Percentiles rank a stretch among this genome's conserved stretches.
Evolutionary conservation across 2,329 filamentous ascomycete species (phyloP).

Genomic region (Ascochyta fabae): DNA sequence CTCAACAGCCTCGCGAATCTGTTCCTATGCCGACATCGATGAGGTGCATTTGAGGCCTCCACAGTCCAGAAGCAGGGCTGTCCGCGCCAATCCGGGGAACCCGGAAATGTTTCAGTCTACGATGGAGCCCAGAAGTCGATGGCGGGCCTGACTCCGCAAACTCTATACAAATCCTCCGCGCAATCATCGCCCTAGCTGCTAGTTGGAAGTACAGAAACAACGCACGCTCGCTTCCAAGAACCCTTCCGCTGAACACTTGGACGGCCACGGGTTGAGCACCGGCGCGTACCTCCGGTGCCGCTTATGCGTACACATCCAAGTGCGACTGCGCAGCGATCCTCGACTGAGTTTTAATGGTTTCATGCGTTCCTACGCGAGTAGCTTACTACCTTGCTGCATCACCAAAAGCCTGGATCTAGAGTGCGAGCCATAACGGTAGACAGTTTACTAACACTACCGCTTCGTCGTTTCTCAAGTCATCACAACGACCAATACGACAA

Average conservation of each 20-base stretch:
- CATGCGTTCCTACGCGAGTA: not conserved
- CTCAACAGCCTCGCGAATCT: not conserved
- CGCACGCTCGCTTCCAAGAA: not conserved
- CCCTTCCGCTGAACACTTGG: not conserved
- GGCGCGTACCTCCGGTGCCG: not conserved
- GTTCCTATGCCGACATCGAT: not conserved
- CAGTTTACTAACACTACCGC: not conserved
- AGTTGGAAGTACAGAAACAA: not conserved
- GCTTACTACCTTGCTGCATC: not conserved
- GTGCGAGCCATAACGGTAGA: not conserved
- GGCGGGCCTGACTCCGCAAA: constrained; percentile 12
- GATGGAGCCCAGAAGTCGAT: not conserved
- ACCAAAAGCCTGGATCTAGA: not conserved
- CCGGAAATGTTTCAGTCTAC: not conserved
- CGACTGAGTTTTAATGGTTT: not conserved
- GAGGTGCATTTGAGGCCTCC: not conserved
- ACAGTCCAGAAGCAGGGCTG: not conserved
- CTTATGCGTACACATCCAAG: not conserved
- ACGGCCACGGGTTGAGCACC: not conserved
- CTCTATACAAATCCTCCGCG: not conserved
- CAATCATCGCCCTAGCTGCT: not conserved
- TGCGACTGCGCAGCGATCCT: not conserved
- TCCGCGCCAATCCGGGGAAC: not conserved
- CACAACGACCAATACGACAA: not conserved
- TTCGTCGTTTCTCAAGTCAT: not conserved